These are phyloP conservation scores for Geotrichum candidum DNA, from an alignment of 1,139 yeast genomes.

Conservation along the genomic window DNA sequence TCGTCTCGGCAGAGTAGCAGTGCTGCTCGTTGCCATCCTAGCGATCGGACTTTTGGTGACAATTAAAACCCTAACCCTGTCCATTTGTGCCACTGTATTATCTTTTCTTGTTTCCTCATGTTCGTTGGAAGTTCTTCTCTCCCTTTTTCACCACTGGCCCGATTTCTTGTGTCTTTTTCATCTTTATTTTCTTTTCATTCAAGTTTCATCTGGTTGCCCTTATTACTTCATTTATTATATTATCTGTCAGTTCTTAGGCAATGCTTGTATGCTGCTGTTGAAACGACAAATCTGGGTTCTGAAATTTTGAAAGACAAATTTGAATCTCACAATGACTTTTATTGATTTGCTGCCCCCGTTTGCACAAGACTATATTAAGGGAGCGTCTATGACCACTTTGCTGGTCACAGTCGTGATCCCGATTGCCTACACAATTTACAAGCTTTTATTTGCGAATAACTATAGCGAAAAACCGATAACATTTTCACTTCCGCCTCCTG, in stretches of 20 bases:
- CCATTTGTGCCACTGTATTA: neutral
- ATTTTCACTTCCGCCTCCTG: slow-evolving; percentile 56
- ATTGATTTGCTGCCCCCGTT: neutral
- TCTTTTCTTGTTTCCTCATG: neutral
- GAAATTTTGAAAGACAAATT: neutral
- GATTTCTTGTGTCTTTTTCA: neutral
- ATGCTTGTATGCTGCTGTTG: slow-evolving; percentile 10
- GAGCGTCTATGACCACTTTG: slow-evolving; percentile 11
- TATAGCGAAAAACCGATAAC: slow-evolving; percentile 16
- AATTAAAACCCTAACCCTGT: neutral
- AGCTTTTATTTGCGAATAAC: slow-evolving; percentile 10
- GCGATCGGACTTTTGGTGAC: neutral
- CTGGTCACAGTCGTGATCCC: slow-evolving; percentile 15
- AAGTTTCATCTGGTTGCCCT: neutral
- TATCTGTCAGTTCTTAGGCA: slow-evolving; percentile 1
- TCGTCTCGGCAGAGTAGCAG: no score
- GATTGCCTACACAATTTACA: slow-evolving; percentile 12
- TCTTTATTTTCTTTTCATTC: neutral
- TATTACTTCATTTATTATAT: no score
- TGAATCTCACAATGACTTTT: neutral
- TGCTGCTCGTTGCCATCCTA: neutral
- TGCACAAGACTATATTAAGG: neutral
- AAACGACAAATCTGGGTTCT: slow-evolving; percentile 4
- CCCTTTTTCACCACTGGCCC: neutral
- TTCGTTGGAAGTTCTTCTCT: neutral